Base-by-base conservation (phyloP, 2,329 filamentous ascomycete genomes). In the Graphilbum ipis-grandicollis region DNA sequence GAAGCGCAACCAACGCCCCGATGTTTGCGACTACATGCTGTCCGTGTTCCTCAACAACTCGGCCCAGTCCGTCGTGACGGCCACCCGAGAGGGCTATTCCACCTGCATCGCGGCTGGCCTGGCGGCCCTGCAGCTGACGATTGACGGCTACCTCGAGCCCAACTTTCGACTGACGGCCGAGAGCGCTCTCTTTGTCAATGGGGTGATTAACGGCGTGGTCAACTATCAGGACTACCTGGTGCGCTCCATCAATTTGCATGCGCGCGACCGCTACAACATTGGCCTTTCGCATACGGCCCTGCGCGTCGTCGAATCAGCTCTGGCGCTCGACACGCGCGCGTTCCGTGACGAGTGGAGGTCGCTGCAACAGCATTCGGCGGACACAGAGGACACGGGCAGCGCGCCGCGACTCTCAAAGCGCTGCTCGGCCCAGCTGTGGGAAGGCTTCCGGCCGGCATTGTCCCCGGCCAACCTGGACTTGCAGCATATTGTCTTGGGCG, bases 1-100 rank as follows among this genome's bases (percentile, higher is more conserved):
- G 40, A 75, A 77, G 41, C 66, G 76, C 5, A 71, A 76, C 39
- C 44, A 46, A 48, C 73, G 84, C 41, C 75, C 79, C 15, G 79
- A 86, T 45, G 79, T 82, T 8, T 86, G 84, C 52, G 75, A 84
- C 42, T 73, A 79, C n/a, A 61, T 94, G 31, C 66, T 83, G 29
- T 69, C 79, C 43, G 75, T 84, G 37, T 66, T 93, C 9, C 70
- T 94, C 31, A 39, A 39, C 12, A 40, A 22, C 25, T 14, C n/a
- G 3, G 37, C 38, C 17, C 23, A 30, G 6, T n/a, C 38, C 3
- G 42, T 68, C 7, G 65, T 78, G 18, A 72, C 63, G 12, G 57
- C 71, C 41, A 65, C 71, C 25, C 51, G 65, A 23, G 61, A 66
- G 35, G 72, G 74, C 6, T 65, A 70, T 46, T 62, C 68, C 2